Conservation (phyloP, 495 filamentous ascomycete genomes). For the Neurospora sp. region DNA sequence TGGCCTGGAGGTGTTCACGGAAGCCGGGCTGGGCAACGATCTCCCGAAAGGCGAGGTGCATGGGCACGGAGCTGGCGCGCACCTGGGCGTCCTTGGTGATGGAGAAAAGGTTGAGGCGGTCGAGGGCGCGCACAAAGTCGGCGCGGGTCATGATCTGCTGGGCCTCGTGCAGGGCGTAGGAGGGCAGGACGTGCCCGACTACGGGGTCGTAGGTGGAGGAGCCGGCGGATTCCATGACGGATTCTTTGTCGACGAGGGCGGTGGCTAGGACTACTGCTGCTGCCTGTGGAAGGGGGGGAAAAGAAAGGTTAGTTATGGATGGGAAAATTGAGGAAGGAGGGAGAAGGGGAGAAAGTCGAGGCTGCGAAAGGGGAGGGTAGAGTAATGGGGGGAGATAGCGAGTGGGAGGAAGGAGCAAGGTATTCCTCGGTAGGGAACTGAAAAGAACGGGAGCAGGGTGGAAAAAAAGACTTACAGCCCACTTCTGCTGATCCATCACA, state of each 20-base stretch:
- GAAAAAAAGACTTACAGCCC: slow-evolving; percentile 45
- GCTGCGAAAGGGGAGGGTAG: too few relatives aligned
- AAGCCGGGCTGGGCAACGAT: slow-evolving; percentile 68
- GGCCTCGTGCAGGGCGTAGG: slow-evolving; percentile 73
- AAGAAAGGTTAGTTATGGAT: neutral
- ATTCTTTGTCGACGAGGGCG: slow-evolving; percentile 72
- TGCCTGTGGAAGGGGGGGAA: slow-evolving; percentile 41
- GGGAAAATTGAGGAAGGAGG: neutral
- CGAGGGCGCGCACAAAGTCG: slow-evolving; percentile 88
- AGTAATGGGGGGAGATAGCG: too few relatives aligned
- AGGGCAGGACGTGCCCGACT: slow-evolving; percentile 67
- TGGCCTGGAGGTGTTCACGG: slow-evolving; percentile 69
- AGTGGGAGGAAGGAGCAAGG: too few relatives aligned
- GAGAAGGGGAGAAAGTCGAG: neutral
- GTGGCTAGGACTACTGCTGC: slow-evolving; percentile 91
- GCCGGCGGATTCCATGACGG: slow-evolving; percentile 41
- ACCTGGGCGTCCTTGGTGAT: slow-evolving; percentile 84
- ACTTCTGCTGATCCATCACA: slow-evolving; percentile 98
- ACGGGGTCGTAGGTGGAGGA: slow-evolving; percentile 47
- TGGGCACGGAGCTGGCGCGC: slow-evolving; percentile 87
- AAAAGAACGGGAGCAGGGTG: too few relatives aligned
- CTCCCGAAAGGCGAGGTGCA: slow-evolving; percentile 83
- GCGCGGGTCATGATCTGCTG: slow-evolving; percentile 87
- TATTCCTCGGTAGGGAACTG: too few relatives aligned
- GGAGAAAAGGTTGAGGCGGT: slow-evolving; percentile 90